These are phyloP conservation scores for Torrubiellomyces zombiae DNA, from an alignment of 2,329 filamentous ascomycete species.

Conservation along the genomic window DNA sequence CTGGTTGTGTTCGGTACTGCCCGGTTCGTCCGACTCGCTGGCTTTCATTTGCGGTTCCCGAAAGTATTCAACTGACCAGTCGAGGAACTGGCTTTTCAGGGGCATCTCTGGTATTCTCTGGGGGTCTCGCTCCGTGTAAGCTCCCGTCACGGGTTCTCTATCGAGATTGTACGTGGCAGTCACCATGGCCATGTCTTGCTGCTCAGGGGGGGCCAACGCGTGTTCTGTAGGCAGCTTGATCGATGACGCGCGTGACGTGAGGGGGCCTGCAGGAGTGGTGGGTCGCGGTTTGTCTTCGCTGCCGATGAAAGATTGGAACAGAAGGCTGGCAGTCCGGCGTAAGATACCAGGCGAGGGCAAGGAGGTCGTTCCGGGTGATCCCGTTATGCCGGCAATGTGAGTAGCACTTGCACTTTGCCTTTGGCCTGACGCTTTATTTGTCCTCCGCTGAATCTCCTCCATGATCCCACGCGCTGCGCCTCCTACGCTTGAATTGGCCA, in stretches of 20 bases:
- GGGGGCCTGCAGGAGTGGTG: constrained; percentile 13
- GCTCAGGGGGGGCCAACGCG: constrained; percentile 46
- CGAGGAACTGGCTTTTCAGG: constrained; percentile 66
- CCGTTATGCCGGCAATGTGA: constrained; percentile 26
- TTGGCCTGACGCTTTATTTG: constrained; percentile 27
- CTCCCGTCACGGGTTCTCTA: constrained; percentile 62
- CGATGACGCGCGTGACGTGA: constrained; percentile 14
- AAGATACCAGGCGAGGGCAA: constrained; percentile 40
- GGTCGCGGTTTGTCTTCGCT: constrained; percentile 26
- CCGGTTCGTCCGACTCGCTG: constrained; percentile 87
- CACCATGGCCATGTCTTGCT: constrained; percentile 50
- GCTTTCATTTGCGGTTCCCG: constrained; percentile 96
- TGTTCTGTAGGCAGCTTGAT: constrained; percentile 24
- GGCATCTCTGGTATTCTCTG: constrained; percentile 49
- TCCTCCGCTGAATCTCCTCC: constrained; percentile 48
- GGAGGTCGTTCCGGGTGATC: constrained; percentile 22
- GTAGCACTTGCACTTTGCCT: constrained; percentile 23
- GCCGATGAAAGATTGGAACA: constrained; percentile 42
- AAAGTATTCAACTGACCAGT: constrained; percentile 97
- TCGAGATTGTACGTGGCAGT: constrained; percentile 60
- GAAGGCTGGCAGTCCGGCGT: constrained; percentile 45
- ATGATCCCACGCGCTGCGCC: constrained; percentile 54
- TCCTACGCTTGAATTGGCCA: constrained; percentile 64
- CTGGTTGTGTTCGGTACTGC: constrained; percentile 91
- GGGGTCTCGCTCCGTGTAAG: constrained; percentile 48